Evolutionary conservation across 164 flowering plant species (phyloP).

Genomic region (Vitis labrusca): DNA sequence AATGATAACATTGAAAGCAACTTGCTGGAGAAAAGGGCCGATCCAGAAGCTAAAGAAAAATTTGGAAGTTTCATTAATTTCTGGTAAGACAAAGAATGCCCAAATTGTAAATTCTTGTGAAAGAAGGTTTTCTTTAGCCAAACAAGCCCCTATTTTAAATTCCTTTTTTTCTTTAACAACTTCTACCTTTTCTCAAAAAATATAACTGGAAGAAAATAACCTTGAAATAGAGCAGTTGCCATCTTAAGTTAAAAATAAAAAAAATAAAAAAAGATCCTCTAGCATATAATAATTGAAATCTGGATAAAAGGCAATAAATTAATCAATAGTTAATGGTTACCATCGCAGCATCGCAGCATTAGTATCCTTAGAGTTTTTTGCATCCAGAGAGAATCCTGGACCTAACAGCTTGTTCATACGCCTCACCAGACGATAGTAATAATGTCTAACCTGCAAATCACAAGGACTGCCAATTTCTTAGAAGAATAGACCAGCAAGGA

Average conservation of each 20-base stretch:
- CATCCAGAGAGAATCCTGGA: conserved; percentile 81
- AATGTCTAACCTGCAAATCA: conserved; percentile 85
- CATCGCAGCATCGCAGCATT: conserved; percentile 99
- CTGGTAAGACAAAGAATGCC: too few relatives aligned
- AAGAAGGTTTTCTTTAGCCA: background rate
- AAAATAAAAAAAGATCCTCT: background rate
- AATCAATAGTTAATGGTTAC: conserved; percentile 33
- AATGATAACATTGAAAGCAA: too few relatives aligned
- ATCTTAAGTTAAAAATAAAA: background rate
- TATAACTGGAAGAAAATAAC: background rate
- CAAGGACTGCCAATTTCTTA: conserved; percentile 4
- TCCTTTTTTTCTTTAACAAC: too few relatives aligned
- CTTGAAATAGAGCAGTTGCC: background rate
- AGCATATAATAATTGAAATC: background rate
- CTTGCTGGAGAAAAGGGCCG: too few relatives aligned
- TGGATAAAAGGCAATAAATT: background rate
- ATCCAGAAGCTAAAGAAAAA: too few relatives aligned
- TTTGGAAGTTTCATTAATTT: too few relatives aligned
- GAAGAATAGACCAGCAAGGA: conserved; percentile 4
- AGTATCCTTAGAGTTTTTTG: conserved; percentile 96
- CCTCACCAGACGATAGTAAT: conserved; percentile 93
- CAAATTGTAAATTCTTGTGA: too few relatives aligned
- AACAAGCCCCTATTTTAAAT: background rate
- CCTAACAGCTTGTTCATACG: conserved; percentile 98
- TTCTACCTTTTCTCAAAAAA: too few relatives aligned